Conservation (phyloP, 345 rosid species). For the Cardamine occulta region DNA sequence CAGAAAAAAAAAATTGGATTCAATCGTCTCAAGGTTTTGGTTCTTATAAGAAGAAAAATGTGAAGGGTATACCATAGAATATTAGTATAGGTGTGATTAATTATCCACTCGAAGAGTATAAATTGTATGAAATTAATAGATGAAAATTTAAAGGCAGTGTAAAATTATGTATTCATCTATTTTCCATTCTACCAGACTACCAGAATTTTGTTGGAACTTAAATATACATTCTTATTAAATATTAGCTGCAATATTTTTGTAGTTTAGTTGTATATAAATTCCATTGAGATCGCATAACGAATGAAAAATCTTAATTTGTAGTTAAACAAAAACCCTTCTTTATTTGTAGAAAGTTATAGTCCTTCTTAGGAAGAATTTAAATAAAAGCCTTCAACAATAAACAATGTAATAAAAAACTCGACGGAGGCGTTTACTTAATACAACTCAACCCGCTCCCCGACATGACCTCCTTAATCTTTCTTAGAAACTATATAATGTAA, state of each 20-base stretch:
- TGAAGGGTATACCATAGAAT: not conserved
- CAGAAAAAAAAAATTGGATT: not conserved
- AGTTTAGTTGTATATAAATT: too few relatives aligned
- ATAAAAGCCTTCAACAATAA: conserved; percentile 12
- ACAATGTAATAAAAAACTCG: conserved; percentile 23
- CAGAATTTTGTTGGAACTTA: not conserved
- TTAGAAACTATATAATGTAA: conserved; percentile 7
- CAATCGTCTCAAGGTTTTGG: not conserved
- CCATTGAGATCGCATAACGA: not conserved
- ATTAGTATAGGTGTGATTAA: not conserved
- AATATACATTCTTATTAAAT: not conserved
- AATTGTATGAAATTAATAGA: not conserved
- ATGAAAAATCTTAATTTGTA: conserved; percentile 4
- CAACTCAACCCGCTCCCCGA: conserved; percentile 52
- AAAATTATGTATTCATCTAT: not conserved
- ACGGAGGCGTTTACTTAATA: conserved; percentile 58
- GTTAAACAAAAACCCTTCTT: conserved; percentile 18
- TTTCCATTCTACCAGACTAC: not conserved
- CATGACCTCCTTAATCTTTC: conserved; percentile 46
- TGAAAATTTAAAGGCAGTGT: not conserved
- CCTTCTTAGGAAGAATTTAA: not conserved
- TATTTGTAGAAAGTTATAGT: conserved; percentile 20
- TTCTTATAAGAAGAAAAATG: not conserved
- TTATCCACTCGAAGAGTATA: not conserved
- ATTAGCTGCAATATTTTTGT: not conserved